phyloP scores from a whole-genome alignment of 345 rosid species.

The Brassica napus region DNA sequence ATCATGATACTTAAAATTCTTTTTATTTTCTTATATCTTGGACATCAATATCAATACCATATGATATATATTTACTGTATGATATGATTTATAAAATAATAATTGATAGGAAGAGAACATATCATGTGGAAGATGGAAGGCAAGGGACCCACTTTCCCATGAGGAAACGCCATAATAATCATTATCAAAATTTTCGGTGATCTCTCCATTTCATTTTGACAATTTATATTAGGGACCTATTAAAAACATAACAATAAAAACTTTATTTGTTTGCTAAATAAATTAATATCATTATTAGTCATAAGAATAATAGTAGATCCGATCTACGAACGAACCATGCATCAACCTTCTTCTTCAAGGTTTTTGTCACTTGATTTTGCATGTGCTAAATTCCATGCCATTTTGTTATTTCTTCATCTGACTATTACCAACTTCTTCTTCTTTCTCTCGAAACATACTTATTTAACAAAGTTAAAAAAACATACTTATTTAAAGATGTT shows the following conservation, averaged over 20 bases:
- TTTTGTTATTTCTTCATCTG: neutral
- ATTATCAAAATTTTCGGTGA: conserved; percentile 44
- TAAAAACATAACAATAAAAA: neutral
- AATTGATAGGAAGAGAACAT: conserved; percentile 25
- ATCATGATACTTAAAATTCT: neutral
- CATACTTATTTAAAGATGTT: neutral
- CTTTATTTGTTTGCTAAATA: conserved; percentile 23
- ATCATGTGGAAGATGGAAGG: conserved; percentile 48
- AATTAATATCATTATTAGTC: neutral
- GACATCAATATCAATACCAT: neutral
- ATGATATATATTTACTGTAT: neutral
- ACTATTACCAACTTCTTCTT: neutral
- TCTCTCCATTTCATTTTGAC: conserved; percentile 40
- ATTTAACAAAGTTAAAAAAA: neutral
- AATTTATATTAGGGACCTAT: neutral
- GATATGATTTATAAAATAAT: conserved; percentile 7
- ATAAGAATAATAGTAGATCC: conserved; percentile 5
- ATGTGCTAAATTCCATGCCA: conserved; percentile 26
- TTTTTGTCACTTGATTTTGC: conserved; percentile 24
- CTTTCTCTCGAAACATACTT: neutral
- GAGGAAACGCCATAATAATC: conserved; percentile 21
- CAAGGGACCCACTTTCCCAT: conserved; percentile 42
- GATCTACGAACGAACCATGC: conserved; percentile 34
- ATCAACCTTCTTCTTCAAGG: conserved; percentile 11
- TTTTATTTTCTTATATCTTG: neutral